Evolutionary conservation across 2,329 filamentous ascomycete species (phyloP), one percentile per base, ranked within the genome.

Genomic region (Paraphoma sp.): DNA sequence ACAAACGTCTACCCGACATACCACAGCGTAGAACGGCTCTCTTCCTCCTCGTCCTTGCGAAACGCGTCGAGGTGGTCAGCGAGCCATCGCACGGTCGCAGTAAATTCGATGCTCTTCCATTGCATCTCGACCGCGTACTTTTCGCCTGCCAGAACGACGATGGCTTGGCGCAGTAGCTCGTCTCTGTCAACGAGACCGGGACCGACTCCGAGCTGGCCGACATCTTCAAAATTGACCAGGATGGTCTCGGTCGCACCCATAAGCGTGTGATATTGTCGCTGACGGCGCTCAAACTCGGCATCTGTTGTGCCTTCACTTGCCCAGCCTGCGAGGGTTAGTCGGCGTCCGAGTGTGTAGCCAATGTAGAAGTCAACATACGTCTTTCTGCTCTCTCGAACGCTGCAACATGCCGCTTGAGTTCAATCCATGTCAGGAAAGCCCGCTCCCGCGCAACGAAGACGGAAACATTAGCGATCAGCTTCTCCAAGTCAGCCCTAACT

Each of bases 381-480:
- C 66, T 64, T 30, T 69, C 69, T 45, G 71, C 71, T 51, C 71
- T 69, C 33, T 71, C 65, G 33, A 75, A 68, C 36, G 73, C 72
- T 51, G 71, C 70, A 33, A 75, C 53, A 48, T 75, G 72, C 41
- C 72, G 60, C 51, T 67, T 69, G 12, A 75, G 60, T 48, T 75
- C 73, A 40, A 75, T 68, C 73, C 73, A 75, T 11, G 70, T 73
- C 23, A 75, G 53, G 43, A 75, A 69, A 7, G 71, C 72, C 28
- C 72, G 66, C 51, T 75, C 73, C 48, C 69, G 59, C 6, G 70
- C 73, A 36, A 71, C 67, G 53, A 75, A 75, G 3, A 65, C 62
- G 5, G 65, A 56, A 31, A 71, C 62, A 49, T 73, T 68, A 8
- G 69, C 65, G 8, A 70, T 40, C 45, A 69, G 66, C 49, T 64